A percentile compares a stretch with the other conserved stretches of the same genome.
Conservation (phyloP, 1,139 yeast species). For the Entelexis paramagnoliae region DNA sequence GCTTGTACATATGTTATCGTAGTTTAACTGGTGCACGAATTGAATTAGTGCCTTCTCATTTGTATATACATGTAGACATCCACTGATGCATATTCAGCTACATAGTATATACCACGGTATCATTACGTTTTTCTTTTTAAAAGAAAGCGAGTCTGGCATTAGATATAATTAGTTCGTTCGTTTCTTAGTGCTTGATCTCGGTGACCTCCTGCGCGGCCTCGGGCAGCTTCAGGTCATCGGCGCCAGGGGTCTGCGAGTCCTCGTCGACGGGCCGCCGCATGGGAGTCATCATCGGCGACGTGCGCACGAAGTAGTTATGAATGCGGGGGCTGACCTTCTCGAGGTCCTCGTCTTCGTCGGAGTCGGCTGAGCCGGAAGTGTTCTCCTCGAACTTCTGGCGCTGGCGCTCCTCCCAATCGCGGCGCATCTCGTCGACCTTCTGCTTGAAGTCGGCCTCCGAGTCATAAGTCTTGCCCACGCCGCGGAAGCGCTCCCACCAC, state of each 20-base stretch:
- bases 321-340: constrained; percentile 26
- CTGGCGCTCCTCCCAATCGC: constrained; percentile 33
- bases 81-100: no score
- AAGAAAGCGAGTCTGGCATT: not conserved
- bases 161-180: not conserved
- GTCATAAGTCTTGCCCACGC: constrained; percentile 32
- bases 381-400: constrained; percentile 27
- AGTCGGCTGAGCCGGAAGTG: constrained; percentile 13
- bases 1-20: no score
- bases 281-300: constrained; percentile 31
- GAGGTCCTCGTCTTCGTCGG: constrained; percentile 23
- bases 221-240: constrained; percentile 25
- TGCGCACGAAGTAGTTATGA: constrained; percentile 32
- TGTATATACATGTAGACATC: no score
- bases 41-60: no score
- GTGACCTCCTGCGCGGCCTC: constrained; percentile 20
- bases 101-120: no score
- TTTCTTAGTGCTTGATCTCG: constrained; percentile 1
- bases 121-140: no score
- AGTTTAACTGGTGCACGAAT: no score
- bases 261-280: constrained; percentile 16
- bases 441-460: constrained; percentile 34
- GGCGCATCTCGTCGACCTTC: constrained; percentile 32
- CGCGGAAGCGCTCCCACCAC: constrained; percentile 32
- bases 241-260: constrained; percentile 7